These are phyloP conservation scores for Pichia sp. DNA, from an alignment of 1,139 yeast species.

Conservation along the genomic window DNA sequence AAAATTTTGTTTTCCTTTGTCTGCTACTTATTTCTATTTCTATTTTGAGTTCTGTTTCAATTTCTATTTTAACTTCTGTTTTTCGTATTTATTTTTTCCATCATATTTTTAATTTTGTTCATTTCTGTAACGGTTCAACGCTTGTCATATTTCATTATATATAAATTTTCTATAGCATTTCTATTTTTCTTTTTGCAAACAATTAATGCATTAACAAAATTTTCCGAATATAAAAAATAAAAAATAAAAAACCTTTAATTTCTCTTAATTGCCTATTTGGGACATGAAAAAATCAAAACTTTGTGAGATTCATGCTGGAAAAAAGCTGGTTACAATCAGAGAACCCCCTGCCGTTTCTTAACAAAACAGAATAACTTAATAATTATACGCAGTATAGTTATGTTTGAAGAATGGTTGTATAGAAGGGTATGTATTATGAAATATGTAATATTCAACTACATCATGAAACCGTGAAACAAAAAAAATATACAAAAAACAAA, in stretches of 20 bases:
- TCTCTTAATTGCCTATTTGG: background rate
- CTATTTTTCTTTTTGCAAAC: background rate
- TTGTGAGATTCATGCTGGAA: background rate
- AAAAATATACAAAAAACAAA: too few relatives aligned
- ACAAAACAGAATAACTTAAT: too few relatives aligned
- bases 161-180: background rate
- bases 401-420: constrained; percentile 27
- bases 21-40: too few relatives aligned
- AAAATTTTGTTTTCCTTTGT: background rate
- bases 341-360: too few relatives aligned
- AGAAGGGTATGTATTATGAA: constrained; percentile 16
- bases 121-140: too few relatives aligned
- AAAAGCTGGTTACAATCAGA: too few relatives aligned
- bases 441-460: too few relatives aligned
- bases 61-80: too few relatives aligned
- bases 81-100: too few relatives aligned
- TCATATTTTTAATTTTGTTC: background rate
- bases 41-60: background rate
- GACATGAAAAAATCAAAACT: background rate
- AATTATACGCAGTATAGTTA: background rate
- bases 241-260: background rate
- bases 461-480: too few relatives aligned
- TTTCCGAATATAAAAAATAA: background rate
- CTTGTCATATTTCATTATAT: background rate
- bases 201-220: background rate